Evolutionary conservation across 148 eudicot species (phyloP), one percentile per base, ranked within the genome.

Genomic region (Camellia lanceoleosa): DNA sequence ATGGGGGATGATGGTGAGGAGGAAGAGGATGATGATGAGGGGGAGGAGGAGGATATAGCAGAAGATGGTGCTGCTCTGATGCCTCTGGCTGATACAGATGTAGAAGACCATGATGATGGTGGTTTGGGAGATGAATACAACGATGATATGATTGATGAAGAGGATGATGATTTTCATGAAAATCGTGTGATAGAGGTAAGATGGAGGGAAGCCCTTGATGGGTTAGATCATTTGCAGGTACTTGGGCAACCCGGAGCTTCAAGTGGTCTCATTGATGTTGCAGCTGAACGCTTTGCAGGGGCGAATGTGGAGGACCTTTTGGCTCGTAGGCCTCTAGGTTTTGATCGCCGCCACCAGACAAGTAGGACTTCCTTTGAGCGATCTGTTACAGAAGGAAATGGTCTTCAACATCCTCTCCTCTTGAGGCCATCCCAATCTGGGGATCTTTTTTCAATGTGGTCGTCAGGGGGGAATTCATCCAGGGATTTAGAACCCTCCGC

Each of bases 121-220:
- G 95, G 94, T 66, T 85, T 93, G 87, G 97, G 92, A 85, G 97
- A 94, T 78, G 98, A 94, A 54, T 96, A 89, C 84, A 92, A 91
- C 83, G 97, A 95, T 87, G 99, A 96, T 38, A 89, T 94, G 90
- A 85, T 91, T 82, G 98, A 96, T 80, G 99, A 94, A 46, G 97
- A 94, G 66, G 99, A 96, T 38, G 99, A 93, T 80, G 98, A 94
- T 82, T 92, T 90, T 85, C 93, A 89, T 85, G 99, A 88, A 80
- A 96, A 92, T 82, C 90, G 92, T 75, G 95, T 96, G 54, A 92
- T 96, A 68, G 99, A 96, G 89, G 98, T 96, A 6, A 90, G 98
- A 81, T 96, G 98, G 99, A 89, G 99, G 79, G 99, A 93, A 87
- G 98, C 95, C 76, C 91, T 96, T 73, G 99, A 92, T 90, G 99